Conservation (phyloP, 2,329 filamentous ascomycete species). For the Epichloe elymi region DNA sequence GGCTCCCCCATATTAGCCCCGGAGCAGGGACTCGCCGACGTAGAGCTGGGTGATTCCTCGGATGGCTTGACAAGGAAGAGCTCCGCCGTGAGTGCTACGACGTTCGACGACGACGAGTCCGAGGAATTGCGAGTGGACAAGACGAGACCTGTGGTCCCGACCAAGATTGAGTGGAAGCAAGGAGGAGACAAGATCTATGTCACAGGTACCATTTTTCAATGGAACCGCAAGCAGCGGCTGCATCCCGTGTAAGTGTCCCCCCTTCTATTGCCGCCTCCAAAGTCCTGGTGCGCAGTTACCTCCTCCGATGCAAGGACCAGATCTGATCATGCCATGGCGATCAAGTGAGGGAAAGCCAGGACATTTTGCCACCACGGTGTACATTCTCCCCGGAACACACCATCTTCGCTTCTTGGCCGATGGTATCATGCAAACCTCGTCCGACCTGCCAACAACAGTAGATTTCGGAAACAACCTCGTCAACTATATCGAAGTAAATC, state of each 20-base stretch:
- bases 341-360: slow-evolving; percentile 41
- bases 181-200: slow-evolving; percentile 87
- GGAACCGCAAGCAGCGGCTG: slow-evolving; percentile 87
- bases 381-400: slow-evolving; percentile 79
- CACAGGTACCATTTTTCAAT: slow-evolving; percentile 93
- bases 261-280: neutral
- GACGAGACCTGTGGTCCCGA: slow-evolving; percentile 67
- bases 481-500: slow-evolving; percentile 91
- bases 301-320: neutral
- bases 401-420: slow-evolving; percentile 95
- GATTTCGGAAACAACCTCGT: slow-evolving; percentile 97
- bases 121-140: slow-evolving; percentile 68
- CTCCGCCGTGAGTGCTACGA: slow-evolving; percentile 47
- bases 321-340: neutral
- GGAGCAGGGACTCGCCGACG: slow-evolving; percentile 41
- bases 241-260: slow-evolving; percentile 62
- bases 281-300: neutral
- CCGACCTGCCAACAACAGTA: slow-evolving; percentile 81
- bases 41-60: slow-evolving; percentile 37
- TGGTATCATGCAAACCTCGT: slow-evolving; percentile 80
- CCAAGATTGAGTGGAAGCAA: slow-evolving; percentile 70
- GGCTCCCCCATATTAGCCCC: slow-evolving; percentile 79
- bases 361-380: slow-evolving; percentile 63
- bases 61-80: slow-evolving; percentile 38
- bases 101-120: slow-evolving; percentile 63